These are phyloP conservation scores for Cyberlindnera misumaiensis DNA, from an alignment of 805 yeast species.

Conservation along the genomic window DNA sequence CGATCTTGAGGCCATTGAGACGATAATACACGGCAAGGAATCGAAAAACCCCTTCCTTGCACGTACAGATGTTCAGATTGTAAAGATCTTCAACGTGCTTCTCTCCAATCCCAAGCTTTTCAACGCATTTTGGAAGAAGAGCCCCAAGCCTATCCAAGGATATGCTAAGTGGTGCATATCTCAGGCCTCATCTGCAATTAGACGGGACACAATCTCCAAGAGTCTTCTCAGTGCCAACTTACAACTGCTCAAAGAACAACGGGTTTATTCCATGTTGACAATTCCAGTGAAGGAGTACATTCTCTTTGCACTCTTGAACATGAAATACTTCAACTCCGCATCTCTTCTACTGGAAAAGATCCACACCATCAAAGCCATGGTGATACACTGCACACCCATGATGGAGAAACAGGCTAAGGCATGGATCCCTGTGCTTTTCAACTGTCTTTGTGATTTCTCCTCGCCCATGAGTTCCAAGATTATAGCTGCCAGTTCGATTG, in stretches of 20 bases:
- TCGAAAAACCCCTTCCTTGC: constrained; percentile 16
- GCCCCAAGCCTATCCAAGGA: constrained; percentile 2
- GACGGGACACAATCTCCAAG: constrained; percentile 15
- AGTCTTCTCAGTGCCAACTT: constrained; percentile 19
- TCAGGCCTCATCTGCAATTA: constrained; percentile 10
- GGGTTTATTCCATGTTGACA: constrained; percentile 6
- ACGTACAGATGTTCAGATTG: constrained; percentile 21
- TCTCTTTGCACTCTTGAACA: constrained; percentile 16
- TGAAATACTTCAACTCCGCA: constrained; percentile 17
- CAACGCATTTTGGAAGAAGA: constrained; percentile 4
- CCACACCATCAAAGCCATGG: constrained; percentile 15
- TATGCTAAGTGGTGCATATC: constrained; percentile 13
- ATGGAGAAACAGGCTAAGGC: constrained; percentile 23
- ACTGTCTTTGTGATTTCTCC: constrained; percentile 15
- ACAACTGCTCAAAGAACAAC: constrained; percentile 21
- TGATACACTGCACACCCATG: constrained; percentile 13
- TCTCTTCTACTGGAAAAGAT: constrained; percentile 19
- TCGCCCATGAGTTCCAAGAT: constrained; percentile 9
- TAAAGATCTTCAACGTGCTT: constrained; percentile 12
- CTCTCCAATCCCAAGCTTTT: constrained; percentile 12
- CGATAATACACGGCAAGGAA: constrained; percentile 2
- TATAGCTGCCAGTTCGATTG: constrained; percentile 4
- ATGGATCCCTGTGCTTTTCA: constrained; percentile 18
- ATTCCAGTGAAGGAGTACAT: constrained; percentile 14
- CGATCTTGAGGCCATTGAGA: constrained; percentile 10